phyloP scores from a whole-genome alignment of 768 basidiomycete species.

The Amanita phalloides region DNA sequence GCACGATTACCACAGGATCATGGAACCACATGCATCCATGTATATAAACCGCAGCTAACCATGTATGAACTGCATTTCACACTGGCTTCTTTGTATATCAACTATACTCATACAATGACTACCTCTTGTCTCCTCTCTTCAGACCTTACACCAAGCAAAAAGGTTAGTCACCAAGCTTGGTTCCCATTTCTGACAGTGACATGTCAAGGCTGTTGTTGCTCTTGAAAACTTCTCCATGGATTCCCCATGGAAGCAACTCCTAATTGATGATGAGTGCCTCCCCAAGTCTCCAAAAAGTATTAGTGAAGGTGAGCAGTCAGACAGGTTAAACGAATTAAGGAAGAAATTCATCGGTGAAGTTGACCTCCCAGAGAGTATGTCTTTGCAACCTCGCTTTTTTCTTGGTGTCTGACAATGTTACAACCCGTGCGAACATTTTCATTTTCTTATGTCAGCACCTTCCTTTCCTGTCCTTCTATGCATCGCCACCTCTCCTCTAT shows the following conservation, averaged over 20 bases:
- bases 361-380: conserved; percentile 51
- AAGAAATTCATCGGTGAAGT: conserved; percentile 62
- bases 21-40: neutral
- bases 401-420: conserved; percentile 15
- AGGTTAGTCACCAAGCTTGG: conserved; percentile 20
- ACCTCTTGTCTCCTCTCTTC: conserved; percentile 21
- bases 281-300: conserved; percentile 22
- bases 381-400: neutral
- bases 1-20: too few relatives aligned
- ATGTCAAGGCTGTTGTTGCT: conserved; percentile 28
- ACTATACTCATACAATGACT: conserved; percentile 17
- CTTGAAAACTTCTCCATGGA: conserved; percentile 33
- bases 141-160: conserved; percentile 39
- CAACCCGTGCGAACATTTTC: too few relatives aligned
- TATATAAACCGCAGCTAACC: conserved; percentile 9
- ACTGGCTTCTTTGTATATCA: conserved; percentile 2
- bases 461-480: too few relatives aligned
- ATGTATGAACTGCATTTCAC: conserved; percentile 1
- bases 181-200: conserved; percentile 5
- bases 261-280: conserved; percentile 23
- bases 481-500: too few relatives aligned
- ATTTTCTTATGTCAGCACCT: too few relatives aligned
- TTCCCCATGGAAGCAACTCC: conserved; percentile 21
- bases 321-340: conserved; percentile 16
- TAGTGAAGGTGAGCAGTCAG: conserved; percentile 14